These are phyloP conservation scores for Suillus variegatus DNA, from an alignment of 768 basidiomycete genomes.

Conservation along the genomic window DNA sequence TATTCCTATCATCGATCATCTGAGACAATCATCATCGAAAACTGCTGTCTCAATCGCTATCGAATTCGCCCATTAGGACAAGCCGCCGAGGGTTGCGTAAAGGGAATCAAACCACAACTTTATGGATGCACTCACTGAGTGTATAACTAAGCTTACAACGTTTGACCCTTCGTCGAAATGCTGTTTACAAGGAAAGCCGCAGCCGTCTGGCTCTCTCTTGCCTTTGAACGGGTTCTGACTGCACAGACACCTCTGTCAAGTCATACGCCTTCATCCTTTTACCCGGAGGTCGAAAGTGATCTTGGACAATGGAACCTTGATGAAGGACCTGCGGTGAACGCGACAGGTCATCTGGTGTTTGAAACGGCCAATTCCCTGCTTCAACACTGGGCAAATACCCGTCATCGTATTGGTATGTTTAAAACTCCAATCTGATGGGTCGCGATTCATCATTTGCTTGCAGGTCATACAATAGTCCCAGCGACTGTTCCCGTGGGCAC, in stretches of 20 bases:
- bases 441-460: background rate
- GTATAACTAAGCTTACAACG: background rate
- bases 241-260: background rate
- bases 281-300: background rate
- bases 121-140: no score
- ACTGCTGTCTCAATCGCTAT: no score
- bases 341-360: constrained; percentile 36
- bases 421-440: no score
- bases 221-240: background rate
- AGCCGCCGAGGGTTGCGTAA: no score
- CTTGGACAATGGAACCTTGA: constrained; percentile 21
- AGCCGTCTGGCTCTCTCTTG: background rate
- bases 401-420: constrained; percentile 33
- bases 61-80: no score
- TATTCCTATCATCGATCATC: no score
- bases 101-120: no score
- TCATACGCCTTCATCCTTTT: no score
- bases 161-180: background rate
- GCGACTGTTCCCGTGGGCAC: constrained; percentile 37
- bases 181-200: background rate
- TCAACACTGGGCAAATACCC: constrained; percentile 41
- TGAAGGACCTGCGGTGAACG: constrained; percentile 25
- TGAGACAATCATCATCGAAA: no score
- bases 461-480: constrained; percentile 34
- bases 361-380: constrained; percentile 34